A percentile compares a stretch with the other conserved stretches of the same genome.
Conservation (phyloP, 148 eudicot species). For the Nepenthes mirabilis region DNA sequence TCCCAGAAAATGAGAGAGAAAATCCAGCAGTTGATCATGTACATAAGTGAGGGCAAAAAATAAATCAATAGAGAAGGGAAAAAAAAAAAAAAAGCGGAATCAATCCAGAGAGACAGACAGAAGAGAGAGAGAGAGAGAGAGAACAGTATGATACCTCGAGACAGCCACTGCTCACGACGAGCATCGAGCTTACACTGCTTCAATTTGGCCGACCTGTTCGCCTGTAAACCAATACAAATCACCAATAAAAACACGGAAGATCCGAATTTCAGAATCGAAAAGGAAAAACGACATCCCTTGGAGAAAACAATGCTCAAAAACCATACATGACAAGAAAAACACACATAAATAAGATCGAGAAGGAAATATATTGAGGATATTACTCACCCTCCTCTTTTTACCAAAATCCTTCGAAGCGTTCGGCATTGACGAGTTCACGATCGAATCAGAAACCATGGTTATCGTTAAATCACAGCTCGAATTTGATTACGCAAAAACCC, state of each 20-base stretch:
- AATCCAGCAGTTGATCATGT: background rate
- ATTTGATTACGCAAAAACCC: no score
- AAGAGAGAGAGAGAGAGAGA: no score
- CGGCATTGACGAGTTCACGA: constrained; percentile 50
- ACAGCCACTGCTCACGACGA: constrained; percentile 92
- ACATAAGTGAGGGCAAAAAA: background rate
- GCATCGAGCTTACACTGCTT: constrained; percentile 92
- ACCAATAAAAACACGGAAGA: no score
- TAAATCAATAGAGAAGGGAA: background rate
- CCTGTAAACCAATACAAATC: constrained; percentile 18
- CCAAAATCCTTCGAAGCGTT: constrained; percentile 53
- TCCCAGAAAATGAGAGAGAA: background rate
- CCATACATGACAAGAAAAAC: no score
- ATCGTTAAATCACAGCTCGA: background rate
- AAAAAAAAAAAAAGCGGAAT: background rate
- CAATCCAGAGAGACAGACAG: no score
- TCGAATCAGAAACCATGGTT: constrained; percentile 65
- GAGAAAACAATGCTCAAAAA: no score
- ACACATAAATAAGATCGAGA: no score
- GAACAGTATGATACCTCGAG: constrained; percentile 41
- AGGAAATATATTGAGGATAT: background rate
- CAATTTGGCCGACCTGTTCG: constrained; percentile 75
- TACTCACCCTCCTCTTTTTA: constrained; percentile 72
- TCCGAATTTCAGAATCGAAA: no score
- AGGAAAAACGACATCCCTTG: no score